Evolutionary conservation across 768 basidiomycete genomes (phyloP).

Genomic region (Coprinopsis strossmayeri): DNA sequence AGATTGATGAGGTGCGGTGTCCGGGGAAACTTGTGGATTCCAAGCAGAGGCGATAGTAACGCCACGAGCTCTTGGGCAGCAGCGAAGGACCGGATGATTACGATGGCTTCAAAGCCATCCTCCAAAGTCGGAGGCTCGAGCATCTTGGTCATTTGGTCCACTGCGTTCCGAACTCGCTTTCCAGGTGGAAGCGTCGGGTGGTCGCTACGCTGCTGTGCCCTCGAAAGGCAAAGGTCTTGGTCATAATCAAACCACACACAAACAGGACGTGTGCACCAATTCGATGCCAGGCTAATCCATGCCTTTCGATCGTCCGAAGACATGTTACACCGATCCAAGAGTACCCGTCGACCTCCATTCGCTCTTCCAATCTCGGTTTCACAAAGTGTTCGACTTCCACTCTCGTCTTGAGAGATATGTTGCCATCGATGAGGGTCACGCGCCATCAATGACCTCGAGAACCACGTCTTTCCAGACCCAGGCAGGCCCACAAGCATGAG

Average conservation of each 20-base stretch:
- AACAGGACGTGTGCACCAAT: slow-evolving; percentile 38
- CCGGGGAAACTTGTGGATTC: slow-evolving; percentile 52
- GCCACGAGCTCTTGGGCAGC: slow-evolving; percentile 42
- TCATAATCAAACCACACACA: slow-evolving; percentile 54
- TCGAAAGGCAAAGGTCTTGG: slow-evolving; percentile 38
- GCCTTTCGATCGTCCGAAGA: slow-evolving; percentile 36
- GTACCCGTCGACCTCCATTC: slow-evolving; percentile 29
- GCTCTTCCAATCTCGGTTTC: slow-evolving; percentile 43
- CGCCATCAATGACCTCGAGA: slow-evolving; percentile 39
- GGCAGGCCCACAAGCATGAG: slow-evolving; percentile 55
- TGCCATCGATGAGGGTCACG: slow-evolving; percentile 38
- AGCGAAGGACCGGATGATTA: slow-evolving; percentile 41
- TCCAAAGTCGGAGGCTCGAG: slow-evolving; percentile 37
- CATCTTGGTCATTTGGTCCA: slow-evolving; percentile 44
- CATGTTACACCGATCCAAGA: slow-evolving; percentile 56
- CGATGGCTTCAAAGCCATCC: slow-evolving; percentile 50
- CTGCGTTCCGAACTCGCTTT: slow-evolving; percentile 44
- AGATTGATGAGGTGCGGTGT: slow-evolving; percentile 54
- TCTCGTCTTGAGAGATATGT: slow-evolving; percentile 51
- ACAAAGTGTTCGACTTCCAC: slow-evolving; percentile 41
- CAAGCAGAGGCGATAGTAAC: slow-evolving; percentile 29
- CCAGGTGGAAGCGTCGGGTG: slow-evolving; percentile 58
- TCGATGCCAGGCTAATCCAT: slow-evolving; percentile 45
- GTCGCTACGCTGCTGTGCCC: slow-evolving; percentile 49
- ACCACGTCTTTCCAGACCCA: slow-evolving; percentile 56